phyloP scores from a whole-genome alignment of 345 rosid genomes.

The Salix suchowensis region DNA sequence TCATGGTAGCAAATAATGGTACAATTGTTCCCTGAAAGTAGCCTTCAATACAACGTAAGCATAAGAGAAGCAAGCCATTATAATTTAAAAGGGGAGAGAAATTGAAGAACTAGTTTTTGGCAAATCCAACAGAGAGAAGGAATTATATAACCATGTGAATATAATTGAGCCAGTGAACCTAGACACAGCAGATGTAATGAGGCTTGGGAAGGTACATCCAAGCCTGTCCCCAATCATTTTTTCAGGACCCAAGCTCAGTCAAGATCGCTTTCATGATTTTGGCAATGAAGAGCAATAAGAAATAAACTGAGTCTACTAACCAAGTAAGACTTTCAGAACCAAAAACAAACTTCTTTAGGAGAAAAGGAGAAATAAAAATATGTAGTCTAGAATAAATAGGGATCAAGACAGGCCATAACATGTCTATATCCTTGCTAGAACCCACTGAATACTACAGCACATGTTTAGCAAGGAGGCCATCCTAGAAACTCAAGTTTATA shows the following conservation, averaged over 20 bases:
- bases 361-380: neutral
- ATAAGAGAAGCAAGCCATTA: neutral
- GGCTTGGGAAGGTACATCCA: too few species aligned
- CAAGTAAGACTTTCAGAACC: neutral
- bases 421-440: neutral
- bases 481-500: neutral
- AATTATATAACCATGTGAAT: neutral
- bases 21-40: neutral
- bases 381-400: neutral
- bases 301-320: neutral
- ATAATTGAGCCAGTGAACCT: too few species aligned
- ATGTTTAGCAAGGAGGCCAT: neutral
- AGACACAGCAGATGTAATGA: too few species aligned
- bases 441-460: neutral
- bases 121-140: neutral
- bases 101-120: neutral
- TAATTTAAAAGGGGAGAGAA: neutral
- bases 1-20: neutral
- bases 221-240: too few species aligned
- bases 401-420: neutral
- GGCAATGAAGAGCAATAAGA: neutral
- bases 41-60: neutral
- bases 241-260: too few species aligned
- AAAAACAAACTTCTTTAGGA: neutral
- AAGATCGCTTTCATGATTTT: neutral